Evolutionary conservation across 2,329 filamentous ascomycete genomes (phyloP), one percentile per base, ranked within the genome.

Genomic region (Cladosporium colombiae): DNA sequence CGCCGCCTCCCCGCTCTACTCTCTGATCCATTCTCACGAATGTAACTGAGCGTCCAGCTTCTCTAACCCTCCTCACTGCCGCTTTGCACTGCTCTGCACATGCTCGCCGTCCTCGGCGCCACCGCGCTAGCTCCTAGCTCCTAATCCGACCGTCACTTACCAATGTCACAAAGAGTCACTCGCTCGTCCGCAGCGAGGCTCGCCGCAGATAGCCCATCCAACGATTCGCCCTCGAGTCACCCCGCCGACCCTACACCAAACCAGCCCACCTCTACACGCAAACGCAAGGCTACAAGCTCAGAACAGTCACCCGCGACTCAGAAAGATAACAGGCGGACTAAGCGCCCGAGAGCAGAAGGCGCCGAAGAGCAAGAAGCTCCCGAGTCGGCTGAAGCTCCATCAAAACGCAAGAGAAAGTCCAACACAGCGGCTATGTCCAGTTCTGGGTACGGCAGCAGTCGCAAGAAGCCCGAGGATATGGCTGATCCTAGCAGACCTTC

Each of bases 161-260:
- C 94, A 89, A 97, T 97, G 93, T 92, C 91, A 88, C 84, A 89
- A 87, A 97, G 93, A 91, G 89, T 95, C 76, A 97, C 94, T 85
- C 92, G 94, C 84, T 95, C 93, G 52, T 68, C 71, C 63, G 67
- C 93, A 80, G 91, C 93, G 83, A 93, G 93, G 85, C 89, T 92
- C 87, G 91, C 91, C 83, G 90, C 91, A 81, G 85, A 84, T 76
- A 76, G 63, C 37, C 64, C 59, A 67, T 49, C 70, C 64, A 70
- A 74, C 73, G 67, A 73, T 82, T 81, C 81, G 81, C 56, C 64
- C 7, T 29, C 64, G 23, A 68, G 65, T 55, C 64, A 68, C 65
- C 62, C 61, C 63, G 57, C 62, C 64, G 61, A 63, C 58, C 55
- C 64, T 64, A 55, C 68, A 67, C 67, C 68, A 31, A 65, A 64